These are phyloP conservation scores for Thermomyces lanuginosus DNA, from an alignment of 2,329 filamentous ascomycete genomes.

Conservation along the genomic window DNA sequence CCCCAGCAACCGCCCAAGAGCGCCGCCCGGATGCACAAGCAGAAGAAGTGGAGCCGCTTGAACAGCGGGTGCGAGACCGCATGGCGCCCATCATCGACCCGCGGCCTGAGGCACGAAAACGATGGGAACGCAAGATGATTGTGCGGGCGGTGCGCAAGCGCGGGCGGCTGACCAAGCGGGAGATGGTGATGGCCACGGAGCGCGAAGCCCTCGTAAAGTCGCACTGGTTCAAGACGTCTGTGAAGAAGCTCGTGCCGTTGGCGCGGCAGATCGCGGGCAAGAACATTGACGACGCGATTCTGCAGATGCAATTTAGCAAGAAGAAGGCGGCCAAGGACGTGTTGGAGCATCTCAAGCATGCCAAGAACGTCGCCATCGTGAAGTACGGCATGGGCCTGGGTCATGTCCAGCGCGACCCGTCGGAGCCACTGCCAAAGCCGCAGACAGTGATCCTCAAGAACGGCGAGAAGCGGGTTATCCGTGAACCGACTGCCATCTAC, in stretches of 20 bases:
- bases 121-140: slow-evolving; percentile 73
- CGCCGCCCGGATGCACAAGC: slow-evolving; percentile 8
- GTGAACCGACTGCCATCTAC: slow-evolving; percentile 69
- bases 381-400: slow-evolving; percentile 69
- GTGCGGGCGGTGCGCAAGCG: slow-evolving; percentile 55
- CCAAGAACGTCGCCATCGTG: slow-evolving; percentile 65
- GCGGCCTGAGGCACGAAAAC: slow-evolving; percentile 50
- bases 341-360: slow-evolving; percentile 60
- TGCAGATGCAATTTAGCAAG: slow-evolving; percentile 89
- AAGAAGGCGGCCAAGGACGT: slow-evolving; percentile 83
- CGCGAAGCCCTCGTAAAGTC: slow-evolving; percentile 45
- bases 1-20: slow-evolving; percentile 10
- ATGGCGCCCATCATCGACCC: slow-evolving; percentile 57
- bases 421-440: slow-evolving; percentile 19
- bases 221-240: slow-evolving; percentile 60
- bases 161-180: slow-evolving; percentile 48
- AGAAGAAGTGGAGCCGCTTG: slow-evolving; percentile 10
- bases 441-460: slow-evolving; percentile 56
- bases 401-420: slow-evolving; percentile 8
- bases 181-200: slow-evolving; percentile 52
- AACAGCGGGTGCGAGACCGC: slow-evolving; percentile 32
- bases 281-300: slow-evolving; percentile 79
- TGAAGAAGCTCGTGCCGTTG: slow-evolving; percentile 81
- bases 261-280: slow-evolving; percentile 84
- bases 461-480: slow-evolving; percentile 53